A percentile compares a stretch with the other conserved stretches of the same genome.
Evolutionary conservation across 768 basidiomycete species (phyloP).

Genomic region (Boletus tomentosulus): DNA sequence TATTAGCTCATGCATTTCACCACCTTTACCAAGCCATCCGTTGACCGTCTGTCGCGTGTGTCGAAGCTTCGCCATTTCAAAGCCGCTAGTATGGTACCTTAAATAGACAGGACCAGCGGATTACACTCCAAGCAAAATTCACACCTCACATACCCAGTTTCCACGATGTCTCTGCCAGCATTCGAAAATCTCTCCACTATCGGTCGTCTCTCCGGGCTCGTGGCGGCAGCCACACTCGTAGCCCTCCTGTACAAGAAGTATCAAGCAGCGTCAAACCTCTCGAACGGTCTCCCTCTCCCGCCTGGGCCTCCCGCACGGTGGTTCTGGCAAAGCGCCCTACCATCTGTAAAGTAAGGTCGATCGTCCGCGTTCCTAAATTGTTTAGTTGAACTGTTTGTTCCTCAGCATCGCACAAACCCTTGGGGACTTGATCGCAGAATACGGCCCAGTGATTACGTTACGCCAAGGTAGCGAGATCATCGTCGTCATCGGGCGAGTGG

Average conservation of each 20-base stretch:
- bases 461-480: conserved; percentile 38
- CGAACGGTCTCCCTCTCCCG: conserved; percentile 16
- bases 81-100: not conserved
- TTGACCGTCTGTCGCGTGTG: not conserved
- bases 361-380: not conserved
- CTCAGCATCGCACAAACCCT: conserved; percentile 29
- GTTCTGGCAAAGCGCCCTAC: conserved; percentile 23
- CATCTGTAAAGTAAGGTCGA: conserved; percentile 15
- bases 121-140: not conserved
- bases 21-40: not conserved
- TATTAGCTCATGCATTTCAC: not conserved
- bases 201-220: conserved; percentile 3
- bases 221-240: not conserved
- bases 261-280: not conserved
- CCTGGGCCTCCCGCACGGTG: conserved; percentile 24
- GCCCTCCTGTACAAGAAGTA: conserved; percentile 3
- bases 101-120: not conserved
- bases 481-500: conserved; percentile 19
- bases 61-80: not conserved
- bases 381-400: not conserved
- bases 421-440: conserved; percentile 50
- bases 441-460: conserved; percentile 54
- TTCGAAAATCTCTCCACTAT: not conserved
- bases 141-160: not conserved
- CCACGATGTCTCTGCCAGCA: not conserved